Base-by-base conservation (phyloP, 148 eudicot genomes). In the Drosera capensis region DNA sequence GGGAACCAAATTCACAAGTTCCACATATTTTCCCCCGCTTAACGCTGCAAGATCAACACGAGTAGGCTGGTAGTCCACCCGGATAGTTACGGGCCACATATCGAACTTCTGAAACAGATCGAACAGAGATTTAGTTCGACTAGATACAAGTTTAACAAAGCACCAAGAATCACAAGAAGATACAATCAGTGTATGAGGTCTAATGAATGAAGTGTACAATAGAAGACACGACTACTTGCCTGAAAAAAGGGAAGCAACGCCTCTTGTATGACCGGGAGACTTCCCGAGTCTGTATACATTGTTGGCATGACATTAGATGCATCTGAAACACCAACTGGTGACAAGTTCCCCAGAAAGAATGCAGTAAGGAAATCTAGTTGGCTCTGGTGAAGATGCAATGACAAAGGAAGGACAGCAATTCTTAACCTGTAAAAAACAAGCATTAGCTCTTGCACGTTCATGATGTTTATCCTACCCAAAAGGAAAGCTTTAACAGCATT, bases 191-290 rank as follows among this genome's bases (percentile, higher is more conserved):
- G n/a, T n/a, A n/a, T n/a, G n/a, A n/a, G n/a, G n/a, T n/a, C n/a
- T n/a, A n/a, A n/a, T n/a, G n/a, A n/a, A n/a, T n/a, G n/a, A n/a
- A n/a, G n/a, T n/a, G 31, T 28, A 9, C 4, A 4, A 28, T 3
- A 28, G 31, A 28, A 28, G 9, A 28, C 9, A 28, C 4, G 34
- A 45, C 26, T 22, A 57, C 81, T 63, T 64, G 64, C 97, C 94
- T 88, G 97, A 61, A 88, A 84, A 65, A 66, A 90, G 45, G 95
- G 80, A 55, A 83, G 97, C 60, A 90, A 59, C 54, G 97, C 97
- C 68, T 87, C 96, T 46, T 75, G 78, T 25, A 25, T 60, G 53
- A 83, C 53, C 38, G 54, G 42, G 58, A 25, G 35, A 30, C 62
- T 56, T 56, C 67, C 61, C 17, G 56, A 22, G 41, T 65, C 68